These are phyloP conservation scores for Alternaria brassicae DNA, from an alignment of 2,329 filamentous ascomycete species.

Conservation along the genomic window DNA sequence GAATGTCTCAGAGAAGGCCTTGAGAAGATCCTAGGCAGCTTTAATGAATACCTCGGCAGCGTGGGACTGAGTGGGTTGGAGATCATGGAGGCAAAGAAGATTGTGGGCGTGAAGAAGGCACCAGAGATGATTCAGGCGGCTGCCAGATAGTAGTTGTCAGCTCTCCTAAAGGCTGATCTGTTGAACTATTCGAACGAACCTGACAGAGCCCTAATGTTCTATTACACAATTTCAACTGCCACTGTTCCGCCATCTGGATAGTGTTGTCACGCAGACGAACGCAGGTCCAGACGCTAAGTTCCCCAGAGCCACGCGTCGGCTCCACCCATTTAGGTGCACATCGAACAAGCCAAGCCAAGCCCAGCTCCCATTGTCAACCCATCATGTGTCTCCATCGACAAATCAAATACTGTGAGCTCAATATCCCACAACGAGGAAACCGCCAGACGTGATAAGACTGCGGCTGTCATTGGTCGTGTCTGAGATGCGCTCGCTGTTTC, in stretches of 20 bases:
- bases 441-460: constrained; percentile 2
- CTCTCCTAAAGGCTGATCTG: background rate
- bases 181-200: background rate
- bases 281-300: background rate
- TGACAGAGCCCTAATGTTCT: background rate
- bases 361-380: background rate
- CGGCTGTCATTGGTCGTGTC: constrained; percentile 6
- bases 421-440: background rate
- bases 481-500: constrained; percentile 12
- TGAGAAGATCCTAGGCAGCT: constrained; percentile 69
- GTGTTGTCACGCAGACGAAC: background rate
- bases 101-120: constrained; percentile 21
- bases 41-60: constrained; percentile 75
- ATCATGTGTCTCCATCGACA: background rate
- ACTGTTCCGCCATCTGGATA: background rate
- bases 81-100: constrained; percentile 65
- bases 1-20: constrained; percentile 70
- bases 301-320: background rate
- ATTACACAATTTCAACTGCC: background rate
- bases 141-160: background rate
- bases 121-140: constrained; percentile 35
- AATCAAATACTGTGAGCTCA: background rate
- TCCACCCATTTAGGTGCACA: background rate
- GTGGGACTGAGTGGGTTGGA: constrained; percentile 75
- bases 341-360: background rate